Evolutionary conservation across 2,329 filamentous ascomycete species (phyloP), one percentile per base, ranked within the genome.

Genomic region (Ophiostoma triangulosporum): DNA sequence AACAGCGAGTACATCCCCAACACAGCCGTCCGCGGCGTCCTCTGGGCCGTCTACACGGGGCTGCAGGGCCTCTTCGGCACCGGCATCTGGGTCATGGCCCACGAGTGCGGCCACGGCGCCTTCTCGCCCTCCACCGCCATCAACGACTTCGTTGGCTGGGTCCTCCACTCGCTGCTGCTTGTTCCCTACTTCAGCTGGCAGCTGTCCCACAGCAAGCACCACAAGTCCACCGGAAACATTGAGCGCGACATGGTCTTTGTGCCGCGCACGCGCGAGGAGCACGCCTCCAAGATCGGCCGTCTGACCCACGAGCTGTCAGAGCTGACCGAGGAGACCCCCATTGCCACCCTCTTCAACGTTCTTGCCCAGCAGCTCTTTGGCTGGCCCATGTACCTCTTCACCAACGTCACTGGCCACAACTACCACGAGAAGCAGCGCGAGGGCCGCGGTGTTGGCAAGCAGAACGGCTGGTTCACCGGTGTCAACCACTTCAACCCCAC

Each of bases 151-250:
- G 88, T 93, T 53, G 91, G 91, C 63, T 96, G 88, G 86, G 69
- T 95, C 66, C 80, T 88, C 62, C 91, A 97, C 74, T 95, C 90
- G 35, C 70, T 81, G 45, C 81, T 96, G 36, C 76, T 96, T 9
- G 60, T 98, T 49, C 93, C 93, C 22, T 98, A 97, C 75, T 98
- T 96, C 75, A 95, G 88, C 67, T 98, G 93, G 93, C 95, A 98
- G 75, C 90, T 97, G 71, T 95, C 89, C 61, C 93, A 98, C 74
- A 86, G 88, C 75, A 95, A 95, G 81, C 93, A 98, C 76, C 93
- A 98, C 86, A 97, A 97, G 80, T 89, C 90, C 59, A 98, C 93
- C 36, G 93, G 90, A 63, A 81, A 98, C 77, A 83, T 98, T 73
- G 89, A 94, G 72, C 88, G 91, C 62, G 93, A 98, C 72, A 98